Evolutionary conservation across 495 filamentous ascomycete species (phyloP), one percentile per base, ranked within the genome.

Genomic region (Aspergillus kassunensis): DNA sequence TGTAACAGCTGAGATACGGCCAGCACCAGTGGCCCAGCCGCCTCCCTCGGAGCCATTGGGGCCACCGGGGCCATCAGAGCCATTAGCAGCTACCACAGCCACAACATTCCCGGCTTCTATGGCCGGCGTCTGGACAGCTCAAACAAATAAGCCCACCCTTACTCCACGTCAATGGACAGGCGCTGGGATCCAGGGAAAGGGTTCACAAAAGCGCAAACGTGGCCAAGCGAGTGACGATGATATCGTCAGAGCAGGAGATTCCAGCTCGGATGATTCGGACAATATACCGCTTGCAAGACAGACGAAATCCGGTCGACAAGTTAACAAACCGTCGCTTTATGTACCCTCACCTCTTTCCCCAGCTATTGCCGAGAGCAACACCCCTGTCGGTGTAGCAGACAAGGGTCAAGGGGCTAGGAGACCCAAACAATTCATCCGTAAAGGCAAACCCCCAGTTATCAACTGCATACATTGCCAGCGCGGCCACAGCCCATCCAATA

Each of bases 291-390:
- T 77, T 10, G 79, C 79, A 3, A 87, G 81, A 15, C 84, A 80
- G 60, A 95, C 90, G 6, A 90, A 90, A 57, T 95, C 90, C 12
- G 91, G 91, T 24, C 83, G 91, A 36, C 83, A 87, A 39, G 81
- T 95, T 8, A 81, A 84, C 56, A 89, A 87, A 51, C 89, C 90
- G 4, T 68, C 80, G 6, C 43, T 80, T 75, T 66, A 95, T 83
- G 70, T 81, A 80, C 59, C 89, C 83, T 10, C 78, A 75, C 8
- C 69, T 65, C 52, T 77, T 46, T 61, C 75, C 3, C 52, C 60
- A 20, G 36, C 51, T 19, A 41, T 41, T 23, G 19, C 21, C 37
- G 52, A 58, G 60, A 70, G 66, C 48, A 51, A 54, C 42, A 62
- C 34, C 55, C 46, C 52, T 62, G 57, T 68, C 43, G 73, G 75